phyloP scores from a whole-genome alignment of 495 filamentous ascomycete genomes.

The Aspergillus affinis region DNA sequence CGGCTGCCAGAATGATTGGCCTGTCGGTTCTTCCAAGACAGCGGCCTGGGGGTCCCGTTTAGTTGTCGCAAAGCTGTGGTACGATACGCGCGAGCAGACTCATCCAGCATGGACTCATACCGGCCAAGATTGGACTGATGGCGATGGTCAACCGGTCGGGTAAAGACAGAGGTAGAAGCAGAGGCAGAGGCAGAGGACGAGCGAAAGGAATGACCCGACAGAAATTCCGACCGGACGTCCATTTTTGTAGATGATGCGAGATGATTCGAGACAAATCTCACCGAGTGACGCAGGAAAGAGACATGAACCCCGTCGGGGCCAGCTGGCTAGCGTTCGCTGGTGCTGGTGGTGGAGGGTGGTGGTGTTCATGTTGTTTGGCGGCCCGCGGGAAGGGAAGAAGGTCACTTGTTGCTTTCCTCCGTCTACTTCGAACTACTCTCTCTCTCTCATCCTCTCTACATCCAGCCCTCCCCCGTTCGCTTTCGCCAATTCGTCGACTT shows the following conservation, averaged over 20 bases:
- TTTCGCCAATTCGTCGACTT: background rate
- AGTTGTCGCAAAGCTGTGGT: conserved; percentile 33
- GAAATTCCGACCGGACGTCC: conserved; percentile 32
- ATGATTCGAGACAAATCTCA: conserved; percentile 4
- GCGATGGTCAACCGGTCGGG: conserved; percentile 26
- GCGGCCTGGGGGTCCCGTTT: conserved; percentile 25
- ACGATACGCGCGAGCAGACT: conserved; percentile 30
- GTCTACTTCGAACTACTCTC: background rate
- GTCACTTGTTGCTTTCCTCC: background rate
- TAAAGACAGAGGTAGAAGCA: conserved; percentile 23
- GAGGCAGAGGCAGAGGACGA: conserved; percentile 20
- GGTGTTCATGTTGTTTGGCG: background rate
- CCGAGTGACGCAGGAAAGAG: conserved; percentile 15
- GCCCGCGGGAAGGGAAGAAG: conserved; percentile 11
- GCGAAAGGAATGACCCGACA: conserved; percentile 30
- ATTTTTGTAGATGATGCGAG: conserved; percentile 21
- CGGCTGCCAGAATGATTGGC: conserved; percentile 14
- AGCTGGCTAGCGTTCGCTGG: conserved; percentile 1
- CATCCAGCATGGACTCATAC: conserved; percentile 28
- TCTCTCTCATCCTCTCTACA: conserved; percentile 1
- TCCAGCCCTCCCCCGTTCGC: background rate
- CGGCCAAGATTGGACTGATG: conserved; percentile 24
- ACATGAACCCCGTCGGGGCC: background rate
- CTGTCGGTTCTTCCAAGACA: conserved; percentile 24
- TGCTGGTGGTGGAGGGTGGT: background rate